Evolutionary conservation across 371 early-diverging fungal genomes (phyloP).

Genomic region (Mortierella sp.): DNA sequence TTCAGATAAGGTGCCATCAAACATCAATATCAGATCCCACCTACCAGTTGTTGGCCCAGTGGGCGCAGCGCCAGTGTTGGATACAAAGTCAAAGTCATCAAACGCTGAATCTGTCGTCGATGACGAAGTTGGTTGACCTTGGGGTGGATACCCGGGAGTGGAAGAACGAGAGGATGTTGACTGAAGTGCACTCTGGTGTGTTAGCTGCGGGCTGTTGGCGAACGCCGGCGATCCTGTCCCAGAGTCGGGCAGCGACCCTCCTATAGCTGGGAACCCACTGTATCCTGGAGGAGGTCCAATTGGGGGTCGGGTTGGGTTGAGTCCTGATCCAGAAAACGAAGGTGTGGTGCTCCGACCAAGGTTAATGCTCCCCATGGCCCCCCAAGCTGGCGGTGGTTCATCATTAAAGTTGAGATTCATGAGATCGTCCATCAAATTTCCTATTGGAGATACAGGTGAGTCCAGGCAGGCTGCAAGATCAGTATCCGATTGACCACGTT

Average conservation of each 20-base stretch:
- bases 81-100: constrained; percentile 53
- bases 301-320: constrained; percentile 6
- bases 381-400: constrained; percentile 52
- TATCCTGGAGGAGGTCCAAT: constrained; percentile 27
- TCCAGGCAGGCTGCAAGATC: background rate
- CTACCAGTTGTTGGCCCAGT: constrained; percentile 35
- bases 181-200: constrained; percentile 6
- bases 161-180: constrained; percentile 24
- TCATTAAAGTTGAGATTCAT: constrained; percentile 53
- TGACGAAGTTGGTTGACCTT: constrained; percentile 13
- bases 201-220: constrained; percentile 23
- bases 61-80: constrained; percentile 27
- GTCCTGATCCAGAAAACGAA: background rate
- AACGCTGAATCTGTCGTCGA: constrained; percentile 22
- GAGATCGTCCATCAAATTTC: constrained; percentile 51
- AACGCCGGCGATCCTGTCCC: constrained; percentile 33
- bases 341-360: constrained; percentile 24
- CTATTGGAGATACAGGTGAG: background rate
- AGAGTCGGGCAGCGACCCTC: constrained; percentile 17
- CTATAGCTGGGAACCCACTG: constrained; percentile 12
- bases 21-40: background rate
- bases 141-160: constrained; percentile 14
- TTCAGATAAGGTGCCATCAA: too few species aligned
- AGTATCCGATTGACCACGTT: background rate
- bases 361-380: constrained; percentile 46